Conservation (phyloP, 2,329 filamentous ascomycete species). For the Trichophyton benhamiae region DNA sequence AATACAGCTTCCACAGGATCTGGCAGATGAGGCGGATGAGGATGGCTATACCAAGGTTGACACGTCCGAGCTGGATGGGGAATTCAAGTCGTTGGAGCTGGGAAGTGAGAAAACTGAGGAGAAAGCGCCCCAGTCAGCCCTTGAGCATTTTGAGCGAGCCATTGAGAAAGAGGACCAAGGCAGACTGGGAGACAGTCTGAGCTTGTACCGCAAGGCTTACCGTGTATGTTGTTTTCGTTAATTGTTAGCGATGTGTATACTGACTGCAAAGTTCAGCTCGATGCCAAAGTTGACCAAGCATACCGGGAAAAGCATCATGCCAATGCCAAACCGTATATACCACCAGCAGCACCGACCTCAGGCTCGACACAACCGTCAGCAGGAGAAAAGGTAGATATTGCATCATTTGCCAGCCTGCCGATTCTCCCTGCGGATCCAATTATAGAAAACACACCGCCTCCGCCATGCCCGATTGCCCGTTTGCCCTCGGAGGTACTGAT, state of each 20-base stretch:
- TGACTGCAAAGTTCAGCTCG: slow-evolving; percentile 46
- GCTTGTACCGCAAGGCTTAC: slow-evolving; percentile 81
- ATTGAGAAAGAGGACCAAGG: slow-evolving; percentile 79
- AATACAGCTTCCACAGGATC: slow-evolving; percentile 4
- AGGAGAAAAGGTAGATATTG: slow-evolving; percentile 48
- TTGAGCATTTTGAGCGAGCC: slow-evolving; percentile 87
- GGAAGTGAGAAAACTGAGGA: slow-evolving; percentile 23
- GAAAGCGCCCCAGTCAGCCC: slow-evolving; percentile 55
- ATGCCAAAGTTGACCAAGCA: slow-evolving; percentile 66
- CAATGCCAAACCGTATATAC: slow-evolving; percentile 40
- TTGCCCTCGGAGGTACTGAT: slow-evolving; percentile 76
- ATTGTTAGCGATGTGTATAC: not conserved
- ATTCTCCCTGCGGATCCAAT: slow-evolving; percentile 57
- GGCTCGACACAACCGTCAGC: slow-evolving; percentile 29
- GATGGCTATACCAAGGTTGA: slow-evolving; percentile 11
- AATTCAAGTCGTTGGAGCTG: slow-evolving; percentile 26
- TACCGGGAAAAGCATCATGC: slow-evolving; percentile 92
- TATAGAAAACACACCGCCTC: slow-evolving; percentile 58
- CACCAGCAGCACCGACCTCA: slow-evolving; percentile 20
- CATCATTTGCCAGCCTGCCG: slow-evolving; percentile 56
- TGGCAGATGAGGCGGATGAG: not conserved
- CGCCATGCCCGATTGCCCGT: slow-evolving; percentile 64
- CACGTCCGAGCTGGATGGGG: slow-evolving; percentile 22
- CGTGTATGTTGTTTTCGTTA: slow-evolving; percentile 44
- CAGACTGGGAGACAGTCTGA: slow-evolving; percentile 76